These are phyloP conservation scores for Xylaria sp. DNA, from an alignment of 495 filamentous ascomycete genomes.

Conservation along the genomic window DNA sequence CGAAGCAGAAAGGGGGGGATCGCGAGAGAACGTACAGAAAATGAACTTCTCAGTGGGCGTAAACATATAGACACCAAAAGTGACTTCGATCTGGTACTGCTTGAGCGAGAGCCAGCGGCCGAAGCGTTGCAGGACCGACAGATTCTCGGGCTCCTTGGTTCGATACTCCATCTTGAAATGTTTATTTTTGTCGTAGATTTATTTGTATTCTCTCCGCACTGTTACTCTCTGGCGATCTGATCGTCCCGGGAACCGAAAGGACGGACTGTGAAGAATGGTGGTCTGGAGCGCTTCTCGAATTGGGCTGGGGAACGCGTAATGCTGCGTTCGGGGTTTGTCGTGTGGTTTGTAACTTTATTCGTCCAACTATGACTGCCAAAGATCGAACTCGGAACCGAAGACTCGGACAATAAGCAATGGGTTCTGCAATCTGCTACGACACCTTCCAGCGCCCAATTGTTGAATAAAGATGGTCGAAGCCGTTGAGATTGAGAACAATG, in stretches of 20 bases:
- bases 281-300: background rate
- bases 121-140: conserved; percentile 48
- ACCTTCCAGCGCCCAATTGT: background rate
- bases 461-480: background rate
- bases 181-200: conserved; percentile 10
- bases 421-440: background rate
- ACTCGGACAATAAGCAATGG: background rate
- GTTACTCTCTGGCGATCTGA: background rate
- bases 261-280: background rate
- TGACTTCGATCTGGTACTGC: conserved; percentile 61
- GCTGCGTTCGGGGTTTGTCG: background rate
- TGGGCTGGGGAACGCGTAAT: background rate
- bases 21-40: conserved; percentile 47
- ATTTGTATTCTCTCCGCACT: conserved; percentile 4
- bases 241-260: background rate
- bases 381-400: background rate
- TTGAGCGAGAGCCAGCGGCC: conserved; percentile 57
- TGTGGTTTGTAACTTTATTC: background rate
- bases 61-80: conserved; percentile 57
- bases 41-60: conserved; percentile 56
- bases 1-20: background rate
- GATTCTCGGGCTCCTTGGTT: conserved; percentile 43
- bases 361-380: background rate
- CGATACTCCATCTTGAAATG: conserved; percentile 33
- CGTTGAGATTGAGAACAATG: background rate